Evolutionary conservation across 148 eudicot genomes (phyloP), one percentile per base, ranked within the genome.

Genomic region (Gaultheria prostrata): DNA sequence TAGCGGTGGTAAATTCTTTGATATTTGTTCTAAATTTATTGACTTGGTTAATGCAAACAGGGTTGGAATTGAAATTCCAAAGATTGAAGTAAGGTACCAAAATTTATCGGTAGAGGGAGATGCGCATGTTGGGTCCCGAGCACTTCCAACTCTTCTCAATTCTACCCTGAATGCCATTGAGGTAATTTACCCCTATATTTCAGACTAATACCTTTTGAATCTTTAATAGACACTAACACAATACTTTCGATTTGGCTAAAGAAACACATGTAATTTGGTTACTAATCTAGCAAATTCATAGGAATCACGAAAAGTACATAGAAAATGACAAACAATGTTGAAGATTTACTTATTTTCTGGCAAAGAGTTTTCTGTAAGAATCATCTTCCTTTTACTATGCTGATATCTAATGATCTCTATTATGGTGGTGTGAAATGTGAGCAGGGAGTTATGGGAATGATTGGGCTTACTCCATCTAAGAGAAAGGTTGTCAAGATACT

Each of bases 51-150:
- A 32, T 1, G 24, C 28, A 2, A 83, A 14, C 57, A 89, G 92
- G 84, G 92, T 87, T 46, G 92, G 91, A 50, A 86, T 90, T 33
- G 92, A 90, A 26, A 84, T 84, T 21, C 89, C 91, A 1, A 89
- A 90, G 67, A 85, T 90, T 56, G 91, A 90, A 87, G 90, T 90
- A 20, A 79, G 91, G 26, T 88, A 70, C 39, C 80, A 90, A 75
- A 30, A 85, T 71, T 54, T 90, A 17, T 87, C 85, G 5, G 76
- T 90, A 0, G 91, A 89, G 28, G 92, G 92, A 73, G 91, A 90
- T 59, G 87, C 87, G n/a, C 70, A 84, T 71, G 82, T 84, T 78
- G 92, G 91, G 11, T 69, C 83, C 70, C 86, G 92, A 82, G 91
- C 92, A 32, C 88, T 90, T 74, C 91, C 92, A 0, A 85, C 89